A percentile compares a stretch with the other conserved stretches of the same genome.
Evolutionary conservation across 192 early-diverging fungal genomes (phyloP).

Genomic region (Gamsiella multidivaricata): DNA sequence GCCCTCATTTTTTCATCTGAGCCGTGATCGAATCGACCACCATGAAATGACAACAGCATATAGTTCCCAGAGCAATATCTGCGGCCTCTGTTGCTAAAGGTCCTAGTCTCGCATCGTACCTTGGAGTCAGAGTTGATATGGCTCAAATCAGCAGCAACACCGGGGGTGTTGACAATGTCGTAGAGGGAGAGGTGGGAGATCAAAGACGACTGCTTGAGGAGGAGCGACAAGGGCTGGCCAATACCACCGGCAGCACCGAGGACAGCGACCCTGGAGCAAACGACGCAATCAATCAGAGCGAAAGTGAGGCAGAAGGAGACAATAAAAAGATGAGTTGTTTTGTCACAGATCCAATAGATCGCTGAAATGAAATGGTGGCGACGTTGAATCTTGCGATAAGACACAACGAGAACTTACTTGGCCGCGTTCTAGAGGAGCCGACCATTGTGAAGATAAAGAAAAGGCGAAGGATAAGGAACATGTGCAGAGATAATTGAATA

Average conservation of each 20-base stretch:
- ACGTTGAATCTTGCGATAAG: neutral
- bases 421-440: slow-evolving; percentile 42
- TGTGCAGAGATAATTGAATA: neutral
- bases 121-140: slow-evolving; percentile 91
- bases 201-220: slow-evolving; percentile 89
- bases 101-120: slow-evolving; percentile 53
- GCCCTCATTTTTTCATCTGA: too few relatives aligned
- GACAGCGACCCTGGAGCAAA: slow-evolving; percentile 56
- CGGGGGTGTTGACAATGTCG: slow-evolving; percentile 97
- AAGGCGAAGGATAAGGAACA: neutral
- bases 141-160: slow-evolving; percentile 93
- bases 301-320: neutral
- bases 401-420: slow-evolving; percentile 58
- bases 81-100: too few relatives aligned
- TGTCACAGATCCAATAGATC: neutral
- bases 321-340: neutral
- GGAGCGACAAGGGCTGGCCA: slow-evolving; percentile 95
- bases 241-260: slow-evolving; percentile 85
- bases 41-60: too few relatives aligned
- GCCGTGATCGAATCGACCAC: too few relatives aligned
- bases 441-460: neutral
- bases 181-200: slow-evolving; percentile 91
- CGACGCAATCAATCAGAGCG: neutral
- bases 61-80: too few relatives aligned
- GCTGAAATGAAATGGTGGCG: too few relatives aligned